Conservation (phyloP, 1,284 basidiomycete species). For the Ustilago vetiveriae region DNA sequence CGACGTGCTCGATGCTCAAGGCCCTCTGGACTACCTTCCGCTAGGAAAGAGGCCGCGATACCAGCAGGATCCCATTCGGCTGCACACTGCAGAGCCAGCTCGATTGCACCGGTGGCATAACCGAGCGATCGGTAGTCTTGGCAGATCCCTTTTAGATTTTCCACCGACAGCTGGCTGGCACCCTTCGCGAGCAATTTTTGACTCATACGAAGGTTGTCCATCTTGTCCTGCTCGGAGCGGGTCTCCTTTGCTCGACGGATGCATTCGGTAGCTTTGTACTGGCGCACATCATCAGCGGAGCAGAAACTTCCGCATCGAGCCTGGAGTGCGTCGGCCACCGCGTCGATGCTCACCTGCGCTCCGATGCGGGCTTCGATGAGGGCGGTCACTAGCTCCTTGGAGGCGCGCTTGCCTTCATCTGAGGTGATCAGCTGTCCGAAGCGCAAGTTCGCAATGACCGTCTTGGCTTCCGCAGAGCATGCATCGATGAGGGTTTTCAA, state of each 20-base stretch:
- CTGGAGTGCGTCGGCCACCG: slow-evolving; percentile 92
- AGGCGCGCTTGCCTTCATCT: slow-evolving; percentile 82
- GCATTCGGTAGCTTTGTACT: slow-evolving; percentile 98
- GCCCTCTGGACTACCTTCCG: slow-evolving; percentile 74
- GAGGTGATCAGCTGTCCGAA: slow-evolving; percentile 72
- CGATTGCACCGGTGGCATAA: slow-evolving; percentile 85
- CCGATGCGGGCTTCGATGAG: slow-evolving; percentile 98
- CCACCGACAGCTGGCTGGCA: slow-evolving; percentile 82
- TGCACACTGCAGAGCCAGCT: slow-evolving; percentile 86
- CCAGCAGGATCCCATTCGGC: slow-evolving; percentile 81
- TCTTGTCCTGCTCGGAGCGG: slow-evolving; percentile 71
- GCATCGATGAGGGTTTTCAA: slow-evolving; percentile 81
- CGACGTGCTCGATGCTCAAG: slow-evolving; percentile 73
- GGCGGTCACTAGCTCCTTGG: slow-evolving; percentile 75
- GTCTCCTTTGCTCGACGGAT: slow-evolving; percentile 88
- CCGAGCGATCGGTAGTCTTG: slow-evolving; percentile 84
- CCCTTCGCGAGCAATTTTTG: slow-evolving; percentile 82
- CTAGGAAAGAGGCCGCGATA: slow-evolving; percentile 49
- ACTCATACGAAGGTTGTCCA: slow-evolving; percentile 33
- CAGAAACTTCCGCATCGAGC: slow-evolving; percentile 96
- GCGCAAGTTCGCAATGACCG: slow-evolving; percentile 41
- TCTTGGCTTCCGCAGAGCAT: slow-evolving; percentile 47
- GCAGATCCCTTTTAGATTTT: slow-evolving; percentile 84
- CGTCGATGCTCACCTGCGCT: slow-evolving; percentile 93
- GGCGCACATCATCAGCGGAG: slow-evolving; percentile 94